A percentile compares a stretch with the other conserved stretches of the same genome.
These are phyloP conservation scores for Hymenoscyphus fraxineus DNA, from an alignment of 2,329 filamentous ascomycete species.

Conservation along the genomic window DNA sequence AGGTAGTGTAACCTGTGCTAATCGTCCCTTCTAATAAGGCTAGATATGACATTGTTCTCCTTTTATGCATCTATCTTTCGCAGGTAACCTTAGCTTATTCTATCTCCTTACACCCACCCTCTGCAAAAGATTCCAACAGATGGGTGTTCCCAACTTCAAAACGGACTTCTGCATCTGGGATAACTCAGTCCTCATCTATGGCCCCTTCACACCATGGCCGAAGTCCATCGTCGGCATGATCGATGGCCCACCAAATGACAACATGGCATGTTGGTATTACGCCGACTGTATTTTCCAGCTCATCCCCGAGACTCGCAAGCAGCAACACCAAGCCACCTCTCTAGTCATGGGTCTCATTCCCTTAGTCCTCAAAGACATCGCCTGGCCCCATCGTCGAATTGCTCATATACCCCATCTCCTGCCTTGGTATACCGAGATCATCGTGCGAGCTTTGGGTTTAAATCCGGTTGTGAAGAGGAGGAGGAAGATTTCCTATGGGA, in stretches of 20 bases:
- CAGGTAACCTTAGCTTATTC: no score
- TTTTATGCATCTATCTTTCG: no score
- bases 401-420: not conserved
- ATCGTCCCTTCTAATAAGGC: no score
- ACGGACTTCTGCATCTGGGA: not conserved
- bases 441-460: not conserved
- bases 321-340: conserved; percentile 34
- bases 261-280: conserved; percentile 31
- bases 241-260: not conserved
- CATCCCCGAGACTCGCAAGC: conserved; percentile 33
- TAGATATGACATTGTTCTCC: no score
- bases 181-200: not conserved
- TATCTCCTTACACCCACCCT: no score
- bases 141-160: not conserved
- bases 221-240: not conserved
- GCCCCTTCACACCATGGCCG: not conserved
- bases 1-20: no score
- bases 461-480: not conserved
- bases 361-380: conserved; percentile 28
- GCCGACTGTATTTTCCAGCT: conserved; percentile 30
- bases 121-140: not conserved
- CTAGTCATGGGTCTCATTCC: conserved; percentile 37
- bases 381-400: not conserved
- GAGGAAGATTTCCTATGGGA: not conserved
- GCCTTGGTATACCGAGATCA: not conserved